Conservation (phyloP, 1,284 basidiomycete genomes). For the Microbotryum saponariae region DNA sequence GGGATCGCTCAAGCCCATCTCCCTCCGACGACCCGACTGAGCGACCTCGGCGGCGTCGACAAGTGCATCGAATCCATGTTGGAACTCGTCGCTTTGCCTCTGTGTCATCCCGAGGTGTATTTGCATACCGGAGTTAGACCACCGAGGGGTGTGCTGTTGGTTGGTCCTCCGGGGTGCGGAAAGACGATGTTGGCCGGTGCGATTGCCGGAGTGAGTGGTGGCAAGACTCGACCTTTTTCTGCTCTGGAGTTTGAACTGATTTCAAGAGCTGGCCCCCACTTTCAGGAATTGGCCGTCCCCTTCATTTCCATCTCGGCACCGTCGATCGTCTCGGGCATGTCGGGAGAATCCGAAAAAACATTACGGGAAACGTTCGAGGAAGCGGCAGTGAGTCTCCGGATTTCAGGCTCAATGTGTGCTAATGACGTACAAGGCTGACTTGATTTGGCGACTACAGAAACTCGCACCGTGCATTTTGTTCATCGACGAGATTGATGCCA, state of each 20-base stretch:
- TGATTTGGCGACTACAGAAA: slow-evolving; percentile 48
- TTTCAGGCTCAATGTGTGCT: background rate
- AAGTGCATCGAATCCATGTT: slow-evolving; percentile 83
- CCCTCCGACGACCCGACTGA: slow-evolving; percentile 44
- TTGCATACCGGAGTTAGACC: slow-evolving; percentile 85
- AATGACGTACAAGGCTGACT: background rate
- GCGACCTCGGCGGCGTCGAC: slow-evolving; percentile 82
- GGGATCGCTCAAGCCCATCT: slow-evolving; percentile 1
- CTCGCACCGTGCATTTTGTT: slow-evolving; percentile 83
- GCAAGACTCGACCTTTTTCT: background rate
- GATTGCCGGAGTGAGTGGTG: slow-evolving; percentile 72
- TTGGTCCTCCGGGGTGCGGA: slow-evolving; percentile 94
- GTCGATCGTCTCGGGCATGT: slow-evolving; percentile 92
- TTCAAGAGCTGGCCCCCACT: background rate
- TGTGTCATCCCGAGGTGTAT: slow-evolving; percentile 93
- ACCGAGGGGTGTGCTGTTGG: slow-evolving; percentile 84
- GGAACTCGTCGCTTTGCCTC: slow-evolving; percentile 88
- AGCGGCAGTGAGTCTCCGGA: slow-evolving; percentile 58
- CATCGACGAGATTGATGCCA: slow-evolving; percentile 96
- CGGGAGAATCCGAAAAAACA: slow-evolving; percentile 93
- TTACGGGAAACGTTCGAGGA: slow-evolving; percentile 93
- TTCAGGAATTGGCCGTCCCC: slow-evolving; percentile 76
- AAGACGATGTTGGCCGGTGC: slow-evolving; percentile 89
- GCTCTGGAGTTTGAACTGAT: background rate
- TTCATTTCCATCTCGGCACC: slow-evolving; percentile 92